Evolutionary conservation across 805 yeast species (phyloP).

Genomic region (Candida fluviatilis): DNA sequence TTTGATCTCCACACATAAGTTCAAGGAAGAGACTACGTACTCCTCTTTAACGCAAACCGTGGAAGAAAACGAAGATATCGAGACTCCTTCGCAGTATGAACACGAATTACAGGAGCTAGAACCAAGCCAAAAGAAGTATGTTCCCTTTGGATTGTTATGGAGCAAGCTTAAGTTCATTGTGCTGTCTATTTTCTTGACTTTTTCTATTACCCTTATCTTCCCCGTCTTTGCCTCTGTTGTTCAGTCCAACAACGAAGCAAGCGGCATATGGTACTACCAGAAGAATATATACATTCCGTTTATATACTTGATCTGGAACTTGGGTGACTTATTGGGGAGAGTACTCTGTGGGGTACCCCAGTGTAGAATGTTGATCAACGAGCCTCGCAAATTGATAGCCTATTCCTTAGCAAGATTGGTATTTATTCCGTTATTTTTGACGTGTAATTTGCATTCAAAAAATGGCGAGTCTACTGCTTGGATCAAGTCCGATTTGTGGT

Average conservation of each 20-base stretch:
- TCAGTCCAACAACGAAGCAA: conserved; percentile 41
- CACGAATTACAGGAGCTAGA: conserved; percentile 11
- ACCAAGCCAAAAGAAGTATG: conserved; percentile 28
- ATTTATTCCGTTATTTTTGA: conserved; percentile 68
- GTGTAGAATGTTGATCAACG: conserved; percentile 30
- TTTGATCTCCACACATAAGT: conserved; percentile 30
- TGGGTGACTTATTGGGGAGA: conserved; percentile 83
- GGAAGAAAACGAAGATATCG: conserved; percentile 9
- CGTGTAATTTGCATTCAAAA: conserved; percentile 52
- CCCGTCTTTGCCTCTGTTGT: conserved; percentile 86
- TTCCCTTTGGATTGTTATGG: conserved; percentile 62
- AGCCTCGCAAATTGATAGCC: conserved; percentile 41
- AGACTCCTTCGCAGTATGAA: no score
- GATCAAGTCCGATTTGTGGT: conserved; percentile 58
- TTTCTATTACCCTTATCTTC: conserved; percentile 70
- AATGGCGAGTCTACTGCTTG: conserved; percentile 32
- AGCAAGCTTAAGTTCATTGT: conserved; percentile 60
- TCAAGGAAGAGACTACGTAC: conserved; percentile 20
- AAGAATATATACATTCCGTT: conserved; percentile 61
- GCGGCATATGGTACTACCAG: conserved; percentile 36
- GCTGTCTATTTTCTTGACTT: conserved; percentile 66
- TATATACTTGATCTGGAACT: conserved; percentile 80
- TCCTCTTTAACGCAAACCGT: conserved; percentile 13
- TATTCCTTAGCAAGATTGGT: conserved; percentile 54
- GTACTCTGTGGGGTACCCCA: conserved; percentile 54